A percentile compares a stretch with the other conserved stretches of the same genome.
Conservation (phyloP, 164 flowering plant species). For the Vitis vinifera region DNA sequence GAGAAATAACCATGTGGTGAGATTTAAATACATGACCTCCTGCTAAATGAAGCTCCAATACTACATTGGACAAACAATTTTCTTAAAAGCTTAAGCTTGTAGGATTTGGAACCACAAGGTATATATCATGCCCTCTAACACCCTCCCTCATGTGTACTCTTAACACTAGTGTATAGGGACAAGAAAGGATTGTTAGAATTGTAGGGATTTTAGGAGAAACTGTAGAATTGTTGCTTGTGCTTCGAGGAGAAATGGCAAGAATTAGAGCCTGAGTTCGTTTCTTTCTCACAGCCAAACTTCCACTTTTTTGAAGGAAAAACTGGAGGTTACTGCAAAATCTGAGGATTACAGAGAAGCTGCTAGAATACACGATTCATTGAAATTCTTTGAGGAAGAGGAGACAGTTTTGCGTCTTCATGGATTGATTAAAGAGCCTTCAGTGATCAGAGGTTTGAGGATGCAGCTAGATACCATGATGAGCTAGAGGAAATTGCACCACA, state of each 20-base stretch:
- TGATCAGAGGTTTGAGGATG: conserved; percentile 88
- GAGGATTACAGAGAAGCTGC: conserved; percentile 98
- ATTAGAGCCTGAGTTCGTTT: conserved; percentile 11
- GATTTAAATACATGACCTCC: too few relatives aligned
- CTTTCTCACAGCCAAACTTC: conserved; percentile 67
- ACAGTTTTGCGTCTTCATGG: conserved; percentile 73
- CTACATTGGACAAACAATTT: too few relatives aligned
- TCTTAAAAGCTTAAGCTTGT: too few relatives aligned
- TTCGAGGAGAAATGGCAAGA: conserved; percentile 28
- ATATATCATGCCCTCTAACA: too few relatives aligned
- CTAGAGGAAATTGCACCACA: conserved; percentile 68
- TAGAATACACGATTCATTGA: conserved; percentile 80
- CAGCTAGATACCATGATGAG: conserved; percentile 73
- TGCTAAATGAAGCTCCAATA: too few relatives aligned
- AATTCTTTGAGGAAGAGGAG: conserved; percentile 76
- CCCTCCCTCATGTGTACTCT: too few relatives aligned
- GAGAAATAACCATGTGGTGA: too few relatives aligned
- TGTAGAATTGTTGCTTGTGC: conserved; percentile 50
- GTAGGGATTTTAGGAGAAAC: conserved; percentile 8
- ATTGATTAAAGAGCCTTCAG: conserved; percentile 67
- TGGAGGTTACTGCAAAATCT: conserved; percentile 86
- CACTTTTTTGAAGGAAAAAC: conserved; percentile 77
- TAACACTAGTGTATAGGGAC: background rate
- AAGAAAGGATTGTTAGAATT: conserved; percentile 16
- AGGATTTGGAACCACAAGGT: too few relatives aligned